These are phyloP conservation scores for Starmera caribaea DNA, from an alignment of 805 yeast genomes.

Conservation along the genomic window DNA sequence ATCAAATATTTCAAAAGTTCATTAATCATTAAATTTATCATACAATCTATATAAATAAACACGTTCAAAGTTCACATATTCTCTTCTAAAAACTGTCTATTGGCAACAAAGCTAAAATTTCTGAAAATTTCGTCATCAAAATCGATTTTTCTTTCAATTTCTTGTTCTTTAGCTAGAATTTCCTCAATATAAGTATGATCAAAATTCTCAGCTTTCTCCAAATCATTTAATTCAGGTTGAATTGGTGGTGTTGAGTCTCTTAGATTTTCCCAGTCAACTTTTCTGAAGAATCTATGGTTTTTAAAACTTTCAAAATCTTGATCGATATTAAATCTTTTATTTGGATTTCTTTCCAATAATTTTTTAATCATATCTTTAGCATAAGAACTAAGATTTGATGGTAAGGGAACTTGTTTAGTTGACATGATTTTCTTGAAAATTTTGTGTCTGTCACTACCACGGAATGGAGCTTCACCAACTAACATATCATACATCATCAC, in stretches of 20 bases:
- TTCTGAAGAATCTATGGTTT: constrained; percentile 67
- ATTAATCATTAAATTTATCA: no score
- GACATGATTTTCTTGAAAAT: constrained; percentile 52
- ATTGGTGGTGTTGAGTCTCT: constrained; percentile 55
- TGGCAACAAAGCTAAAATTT: constrained; percentile 38
- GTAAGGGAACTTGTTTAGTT: constrained; percentile 48
- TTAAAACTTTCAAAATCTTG: constrained; percentile 29
- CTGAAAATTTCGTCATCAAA: constrained; percentile 17
- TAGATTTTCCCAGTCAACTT: constrained; percentile 57
- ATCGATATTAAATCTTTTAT: constrained; percentile 55
- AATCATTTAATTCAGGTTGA: constrained; percentile 63
- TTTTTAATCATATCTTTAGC: constrained; percentile 65
- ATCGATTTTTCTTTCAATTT: background rate
- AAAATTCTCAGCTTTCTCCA: constrained; percentile 74
- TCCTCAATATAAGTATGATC: constrained; percentile 64
- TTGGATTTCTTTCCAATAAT: constrained; percentile 58
- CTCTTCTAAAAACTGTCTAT: constrained; percentile 25
- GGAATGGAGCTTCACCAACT: constrained; percentile 77
- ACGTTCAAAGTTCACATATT: constrained; percentile 3
- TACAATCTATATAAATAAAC: no score
- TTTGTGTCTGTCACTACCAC: constrained; percentile 61
- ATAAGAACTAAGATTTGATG: constrained; percentile 61
- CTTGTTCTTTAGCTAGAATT: constrained; percentile 16
- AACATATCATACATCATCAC: constrained; percentile 70
- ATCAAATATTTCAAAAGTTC: no score